Conservation (phyloP, 371 early-diverging fungal species). For the Haplosporangium sp. region DNA sequence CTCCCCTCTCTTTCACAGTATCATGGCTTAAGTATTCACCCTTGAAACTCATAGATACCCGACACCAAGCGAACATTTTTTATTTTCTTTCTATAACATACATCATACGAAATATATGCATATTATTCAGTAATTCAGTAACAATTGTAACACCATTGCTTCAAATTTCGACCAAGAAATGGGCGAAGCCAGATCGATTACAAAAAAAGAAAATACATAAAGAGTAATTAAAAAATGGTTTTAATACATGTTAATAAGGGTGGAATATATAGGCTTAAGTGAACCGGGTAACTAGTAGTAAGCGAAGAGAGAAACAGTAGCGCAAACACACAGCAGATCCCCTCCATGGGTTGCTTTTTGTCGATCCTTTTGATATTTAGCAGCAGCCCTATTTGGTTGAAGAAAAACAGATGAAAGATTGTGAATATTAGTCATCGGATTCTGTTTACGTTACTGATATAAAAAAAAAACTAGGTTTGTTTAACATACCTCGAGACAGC, state of each 20-base stretch:
- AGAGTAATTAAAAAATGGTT: too few relatives aligned
- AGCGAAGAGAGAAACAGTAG: background rate
- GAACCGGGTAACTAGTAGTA: too few relatives aligned
- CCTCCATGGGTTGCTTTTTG: background rate
- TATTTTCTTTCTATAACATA: background rate
- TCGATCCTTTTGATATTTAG: slow-evolving; percentile 1
- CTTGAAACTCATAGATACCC: background rate
- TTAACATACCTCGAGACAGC: slow-evolving; percentile 39
- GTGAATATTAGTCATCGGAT: too few relatives aligned
- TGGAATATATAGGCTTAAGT: too few relatives aligned
- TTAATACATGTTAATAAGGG: too few relatives aligned
- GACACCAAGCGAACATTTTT: background rate
- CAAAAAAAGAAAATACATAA: too few relatives aligned
- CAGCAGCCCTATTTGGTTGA: slow-evolving; percentile 15
- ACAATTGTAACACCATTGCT: too few relatives aligned
- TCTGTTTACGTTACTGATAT: background rate
- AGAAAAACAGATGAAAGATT: background rate
- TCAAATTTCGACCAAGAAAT: too few relatives aligned
- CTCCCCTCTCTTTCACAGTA: background rate
- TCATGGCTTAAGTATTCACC: background rate
- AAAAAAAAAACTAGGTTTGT: background rate
- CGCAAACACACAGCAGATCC: background rate
- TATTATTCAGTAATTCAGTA: too few relatives aligned
- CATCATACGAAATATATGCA: background rate
- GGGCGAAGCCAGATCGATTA: too few relatives aligned